Evolutionary conservation across 345 rosid species (phyloP).

Genomic region (Boechera retrofracta): DNA sequence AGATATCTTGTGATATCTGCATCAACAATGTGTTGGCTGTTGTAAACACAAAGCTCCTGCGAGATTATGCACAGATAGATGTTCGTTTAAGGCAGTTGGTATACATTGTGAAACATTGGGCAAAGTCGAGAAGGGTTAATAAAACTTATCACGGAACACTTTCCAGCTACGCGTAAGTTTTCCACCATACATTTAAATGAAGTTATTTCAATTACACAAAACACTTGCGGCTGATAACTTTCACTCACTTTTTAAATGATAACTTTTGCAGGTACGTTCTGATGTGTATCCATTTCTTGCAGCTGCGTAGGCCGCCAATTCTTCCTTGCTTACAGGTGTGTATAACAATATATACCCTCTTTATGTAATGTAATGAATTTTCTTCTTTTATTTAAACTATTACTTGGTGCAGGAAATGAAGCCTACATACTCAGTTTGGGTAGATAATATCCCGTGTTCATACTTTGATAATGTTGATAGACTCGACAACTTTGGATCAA

Average conservation of each 20-base stretch:
- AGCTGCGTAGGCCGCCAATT: constrained; percentile 85
- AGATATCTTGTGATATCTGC: constrained; percentile 95
- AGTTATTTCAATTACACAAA: constrained; percentile 1
- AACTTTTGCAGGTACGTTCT: constrained; percentile 78
- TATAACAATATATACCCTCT: too few species aligned
- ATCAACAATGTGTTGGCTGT: constrained; percentile 93
- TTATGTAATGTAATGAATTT: constrained; percentile 1
- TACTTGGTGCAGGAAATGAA: constrained; percentile 66
- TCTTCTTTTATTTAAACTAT: not conserved
- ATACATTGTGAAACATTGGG: constrained; percentile 96
- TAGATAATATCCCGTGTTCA: constrained; percentile 63
- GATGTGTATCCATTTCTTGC: constrained; percentile 98
- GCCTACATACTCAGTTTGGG: constrained; percentile 70
- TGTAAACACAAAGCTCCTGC: constrained; percentile 92
- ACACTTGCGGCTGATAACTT: too few species aligned
- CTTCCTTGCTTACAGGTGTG: constrained; percentile 95
- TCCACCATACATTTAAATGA: not conserved
- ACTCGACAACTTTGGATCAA: constrained; percentile 70
- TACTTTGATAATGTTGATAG: constrained; percentile 82
- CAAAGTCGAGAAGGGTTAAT: constrained; percentile 91
- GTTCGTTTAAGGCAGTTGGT: constrained; percentile 80
- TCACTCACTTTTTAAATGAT: too few species aligned
- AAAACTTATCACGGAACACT: constrained; percentile 96
- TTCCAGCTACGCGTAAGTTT: constrained; percentile 98
- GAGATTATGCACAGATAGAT: constrained; percentile 85